A percentile compares a stretch with the other conserved stretches of the same genome.
These are phyloP conservation scores for Martensiomyces pterosporus DNA, from an alignment of 192 early-diverging fungal genomes.

Conservation along the genomic window DNA sequence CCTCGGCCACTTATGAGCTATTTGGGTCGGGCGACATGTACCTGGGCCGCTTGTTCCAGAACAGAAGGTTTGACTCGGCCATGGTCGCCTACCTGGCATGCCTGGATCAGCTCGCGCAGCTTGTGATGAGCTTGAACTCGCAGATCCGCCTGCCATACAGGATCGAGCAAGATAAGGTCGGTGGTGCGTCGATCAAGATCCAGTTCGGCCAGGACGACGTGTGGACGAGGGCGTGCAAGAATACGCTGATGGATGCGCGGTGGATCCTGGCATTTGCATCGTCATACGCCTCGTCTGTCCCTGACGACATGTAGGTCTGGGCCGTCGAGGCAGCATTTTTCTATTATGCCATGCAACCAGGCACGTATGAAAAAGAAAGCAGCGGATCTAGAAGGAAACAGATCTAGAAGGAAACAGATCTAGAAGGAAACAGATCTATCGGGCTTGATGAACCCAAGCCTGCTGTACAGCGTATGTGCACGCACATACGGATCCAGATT, in stretches of 20 bases:
- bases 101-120: conserved; percentile 82
- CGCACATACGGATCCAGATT: conserved; percentile 54
- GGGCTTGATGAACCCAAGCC: conserved; percentile 25
- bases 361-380: background rate
- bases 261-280: conserved; percentile 79
- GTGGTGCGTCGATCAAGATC: conserved; percentile 72
- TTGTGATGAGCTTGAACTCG: conserved; percentile 66
- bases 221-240: conserved; percentile 90
- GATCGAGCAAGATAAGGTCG: conserved; percentile 87
- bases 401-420: background rate
- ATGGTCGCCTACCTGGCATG: conserved; percentile 90
- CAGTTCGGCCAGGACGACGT: conserved; percentile 89
- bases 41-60: conserved; percentile 71
- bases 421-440: conserved; percentile 11
- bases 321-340: too few relatives aligned
- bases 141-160: conserved; percentile 82
- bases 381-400: background rate
- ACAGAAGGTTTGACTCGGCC: conserved; percentile 79
- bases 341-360: too few relatives aligned
- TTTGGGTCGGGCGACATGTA: conserved; percentile 84
- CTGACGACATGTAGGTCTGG: too few relatives aligned
- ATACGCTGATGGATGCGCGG: conserved; percentile 84
- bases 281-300: conserved; percentile 15
- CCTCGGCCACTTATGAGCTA: conserved; percentile 68
- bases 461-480: conserved; percentile 49